phyloP scores from a whole-genome alignment of 768 basidiomycete species.

The Leccinellum rugosiceps region DNA sequence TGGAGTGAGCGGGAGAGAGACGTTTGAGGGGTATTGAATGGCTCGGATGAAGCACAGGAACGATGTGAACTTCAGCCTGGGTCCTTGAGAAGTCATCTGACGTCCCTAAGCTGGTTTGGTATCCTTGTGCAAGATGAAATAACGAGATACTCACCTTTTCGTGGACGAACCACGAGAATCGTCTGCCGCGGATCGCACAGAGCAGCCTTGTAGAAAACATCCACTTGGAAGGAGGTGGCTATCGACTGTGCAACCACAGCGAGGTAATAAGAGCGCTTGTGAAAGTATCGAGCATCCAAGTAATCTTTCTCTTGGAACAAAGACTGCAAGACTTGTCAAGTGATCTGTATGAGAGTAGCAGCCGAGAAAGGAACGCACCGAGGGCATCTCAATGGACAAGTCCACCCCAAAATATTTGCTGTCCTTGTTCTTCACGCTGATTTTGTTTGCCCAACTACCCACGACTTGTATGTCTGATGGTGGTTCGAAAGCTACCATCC shows the following conservation, averaged over 20 bases:
- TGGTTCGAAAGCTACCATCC: constrained; percentile 80
- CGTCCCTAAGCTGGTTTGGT: constrained; percentile 38
- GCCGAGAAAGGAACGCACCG: constrained; percentile 43
- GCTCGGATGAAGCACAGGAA: constrained; percentile 57
- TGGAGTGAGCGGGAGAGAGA: constrained; percentile 73
- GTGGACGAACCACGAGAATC: constrained; percentile 57
- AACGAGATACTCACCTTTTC: constrained; percentile 42
- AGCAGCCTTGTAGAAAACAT: constrained; percentile 58
- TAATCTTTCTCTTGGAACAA: constrained; percentile 98
- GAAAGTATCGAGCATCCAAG: constrained; percentile 83
- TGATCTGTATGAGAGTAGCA: neutral
- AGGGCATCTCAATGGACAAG: constrained; percentile 83
- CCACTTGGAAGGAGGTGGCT: constrained; percentile 45
- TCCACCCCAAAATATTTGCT: constrained; percentile 67
- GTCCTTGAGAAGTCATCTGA: constrained; percentile 63
- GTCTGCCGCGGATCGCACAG: constrained; percentile 63
- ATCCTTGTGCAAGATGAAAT: constrained; percentile 17
- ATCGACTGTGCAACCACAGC: constrained; percentile 71
- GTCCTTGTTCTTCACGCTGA: constrained; percentile 71
- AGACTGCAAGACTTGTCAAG: constrained; percentile 34
- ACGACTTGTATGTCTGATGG: constrained; percentile 75
- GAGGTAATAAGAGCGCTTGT: constrained; percentile 89
- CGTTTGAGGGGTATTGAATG: constrained; percentile 65
- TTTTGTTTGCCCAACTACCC: constrained; percentile 84
- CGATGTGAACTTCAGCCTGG: constrained; percentile 68